Evolutionary conservation across 2,329 filamentous ascomycete genomes (phyloP), one percentile per base, ranked within the genome.

Genomic region (Ophiocordyceps polyrhachis-furcata): DNA sequence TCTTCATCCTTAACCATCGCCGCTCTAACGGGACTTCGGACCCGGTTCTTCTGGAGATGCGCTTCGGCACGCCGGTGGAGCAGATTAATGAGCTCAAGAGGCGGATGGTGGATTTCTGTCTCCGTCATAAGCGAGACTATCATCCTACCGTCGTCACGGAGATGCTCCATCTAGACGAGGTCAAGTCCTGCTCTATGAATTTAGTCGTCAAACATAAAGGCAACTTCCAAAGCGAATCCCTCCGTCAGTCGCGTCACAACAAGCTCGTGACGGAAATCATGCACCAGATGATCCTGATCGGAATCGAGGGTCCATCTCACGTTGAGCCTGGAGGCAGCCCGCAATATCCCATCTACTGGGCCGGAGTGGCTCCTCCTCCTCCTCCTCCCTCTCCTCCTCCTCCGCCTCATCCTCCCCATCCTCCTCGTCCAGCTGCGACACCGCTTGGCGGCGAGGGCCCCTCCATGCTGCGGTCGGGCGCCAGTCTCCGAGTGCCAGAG

Each of bases 141-240:
- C 83, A 89, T 53, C 70, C 72, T 49, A 89, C 88, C 51, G 87
- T 94, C 46, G 73, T 94, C 35, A 93, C 85, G 0, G 87, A 94
- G 61, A 69, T 96, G 52, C 76, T 75, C 21, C 76, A 78, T 9
- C 79, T 96, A 44, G 77, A 80, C 21, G 81, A 94, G 53, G 84
- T 87, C 32, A 85, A 89, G 58, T 83, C 81, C 6, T 80, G 93
- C 56, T 87, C 79, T 4, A 73, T 95, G 56, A 95, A 94, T 61
- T 78, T 96, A 46, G 80, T 95, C 55, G 94, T 94, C 68, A 95
- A 95, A 69, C 93, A 95, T 73, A 95, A 95, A 62, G 86, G 82
- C 47, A 95, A 89, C 60, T 95, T 83, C 75, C 89, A 96, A 59
- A 95, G 95, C 58, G 89, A 96, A 58, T 70, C 93, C 41, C 70